These are phyloP conservation scores for Candida bentonensis DNA, from an alignment of 805 yeast genomes.

Conservation along the genomic window DNA sequence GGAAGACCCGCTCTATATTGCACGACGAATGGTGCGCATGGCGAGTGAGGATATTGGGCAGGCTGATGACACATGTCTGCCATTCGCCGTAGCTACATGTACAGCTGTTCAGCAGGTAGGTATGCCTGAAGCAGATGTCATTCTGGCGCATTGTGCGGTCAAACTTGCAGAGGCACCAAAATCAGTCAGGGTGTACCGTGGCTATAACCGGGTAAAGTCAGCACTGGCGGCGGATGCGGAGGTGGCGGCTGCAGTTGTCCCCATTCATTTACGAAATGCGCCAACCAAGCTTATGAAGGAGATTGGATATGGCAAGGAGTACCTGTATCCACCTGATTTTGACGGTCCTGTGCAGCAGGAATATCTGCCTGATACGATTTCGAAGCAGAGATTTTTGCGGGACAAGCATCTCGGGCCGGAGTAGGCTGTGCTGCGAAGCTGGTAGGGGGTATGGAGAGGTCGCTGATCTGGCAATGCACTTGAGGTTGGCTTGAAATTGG, in stretches of 20 bases:
- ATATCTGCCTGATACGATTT: constrained; percentile 48
- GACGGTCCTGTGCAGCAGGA: constrained; percentile 64
- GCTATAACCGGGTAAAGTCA: constrained; percentile 53
- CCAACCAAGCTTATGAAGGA: constrained; percentile 88
- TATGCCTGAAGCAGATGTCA: constrained; percentile 84
- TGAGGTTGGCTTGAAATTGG: no score
- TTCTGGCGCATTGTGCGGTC: constrained; percentile 86
- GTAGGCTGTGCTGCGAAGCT: neutral
- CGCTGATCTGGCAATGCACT: no score
- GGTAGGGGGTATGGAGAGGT: no score
- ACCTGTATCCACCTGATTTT: constrained; percentile 80
- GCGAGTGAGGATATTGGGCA: constrained; percentile 93
- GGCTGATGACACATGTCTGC: constrained; percentile 68
- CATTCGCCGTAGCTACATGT: constrained; percentile 75
- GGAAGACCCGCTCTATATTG: constrained; percentile 81
- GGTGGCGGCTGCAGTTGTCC: constrained; percentile 45
- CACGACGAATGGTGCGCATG: constrained; percentile 82
- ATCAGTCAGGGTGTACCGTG: constrained; percentile 75
- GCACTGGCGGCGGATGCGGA: constrained; percentile 44
- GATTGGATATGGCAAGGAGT: constrained; percentile 68
- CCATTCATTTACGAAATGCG: constrained; percentile 74
- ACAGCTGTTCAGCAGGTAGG: constrained; percentile 85
- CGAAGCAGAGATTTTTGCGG: constrained; percentile 35
- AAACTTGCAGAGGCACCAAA: constrained; percentile 76
- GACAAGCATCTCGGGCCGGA: constrained; percentile 23